A percentile compares a stretch with the other conserved stretches of the same genome.
These are phyloP conservation scores for Telopea speciosissima DNA, from an alignment of 177 flowering plant species.

Conservation along the genomic window DNA sequence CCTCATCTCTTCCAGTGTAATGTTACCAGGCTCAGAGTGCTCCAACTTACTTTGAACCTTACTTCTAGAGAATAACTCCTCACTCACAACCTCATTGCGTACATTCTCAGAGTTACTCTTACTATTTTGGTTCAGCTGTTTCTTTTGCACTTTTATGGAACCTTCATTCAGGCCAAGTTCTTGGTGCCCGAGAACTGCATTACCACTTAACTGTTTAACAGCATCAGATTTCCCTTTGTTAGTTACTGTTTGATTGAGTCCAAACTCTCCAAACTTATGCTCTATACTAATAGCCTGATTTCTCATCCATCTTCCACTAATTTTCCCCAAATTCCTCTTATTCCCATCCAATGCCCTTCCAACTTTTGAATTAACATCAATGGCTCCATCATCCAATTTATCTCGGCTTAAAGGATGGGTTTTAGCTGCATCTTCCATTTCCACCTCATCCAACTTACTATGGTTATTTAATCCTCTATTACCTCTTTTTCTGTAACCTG, in stretches of 20 bases:
- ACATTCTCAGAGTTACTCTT: constrained; percentile 1
- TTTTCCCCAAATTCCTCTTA: constrained; percentile 1
- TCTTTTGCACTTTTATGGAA: constrained; percentile 4
- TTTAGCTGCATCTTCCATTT: constrained; percentile 12
- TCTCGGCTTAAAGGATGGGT: constrained; percentile 5
- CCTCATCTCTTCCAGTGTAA: background rate
- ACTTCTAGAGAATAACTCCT: background rate
- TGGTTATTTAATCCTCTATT: constrained; percentile 6
- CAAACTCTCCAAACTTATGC: background rate
- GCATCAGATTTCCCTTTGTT: background rate
- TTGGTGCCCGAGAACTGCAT: background rate
- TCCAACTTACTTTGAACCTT: background rate
- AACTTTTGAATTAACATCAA: constrained; percentile 2
- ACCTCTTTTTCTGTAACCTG: constrained; percentile 9
- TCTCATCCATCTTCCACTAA: constrained; percentile 12
- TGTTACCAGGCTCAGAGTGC: background rate
- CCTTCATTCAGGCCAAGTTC: background rate
- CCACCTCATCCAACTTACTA: background rate
- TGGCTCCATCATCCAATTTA: constrained; percentile 8
- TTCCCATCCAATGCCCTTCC: constrained; percentile 5
- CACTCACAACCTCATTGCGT: background rate
- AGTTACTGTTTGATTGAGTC: background rate
- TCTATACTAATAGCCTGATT: background rate
- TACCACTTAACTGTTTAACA: background rate
- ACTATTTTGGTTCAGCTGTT: constrained; percentile 6